A percentile compares a stretch with the other conserved stretches of the same genome.
Evolutionary conservation across 108 stramenopile genomes (phyloP).

Genomic region (Conticribra guillardii): DNA sequence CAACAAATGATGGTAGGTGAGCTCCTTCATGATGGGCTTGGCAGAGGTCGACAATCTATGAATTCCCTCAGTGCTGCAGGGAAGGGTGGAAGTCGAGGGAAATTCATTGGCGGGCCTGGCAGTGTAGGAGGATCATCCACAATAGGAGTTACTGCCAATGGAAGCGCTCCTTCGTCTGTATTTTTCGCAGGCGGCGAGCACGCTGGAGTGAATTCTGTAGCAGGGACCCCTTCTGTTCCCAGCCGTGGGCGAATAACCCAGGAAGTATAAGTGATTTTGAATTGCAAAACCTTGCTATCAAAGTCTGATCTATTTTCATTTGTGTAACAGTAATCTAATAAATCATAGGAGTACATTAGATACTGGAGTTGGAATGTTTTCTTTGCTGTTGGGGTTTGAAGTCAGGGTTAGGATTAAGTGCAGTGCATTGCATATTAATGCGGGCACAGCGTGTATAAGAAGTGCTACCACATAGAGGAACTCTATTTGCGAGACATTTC

Average conservation of each 20-base stretch:
- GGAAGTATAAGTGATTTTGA: constrained; percentile 45
- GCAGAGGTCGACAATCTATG: constrained; percentile 12
- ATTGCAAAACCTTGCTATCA: too few species aligned
- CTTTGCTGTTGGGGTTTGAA: too few species aligned
- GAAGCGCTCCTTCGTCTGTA: constrained; percentile 4
- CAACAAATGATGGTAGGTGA: constrained; percentile 27
- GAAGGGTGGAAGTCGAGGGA: constrained; percentile 7
- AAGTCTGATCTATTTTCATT: not conserved
- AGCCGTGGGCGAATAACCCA: constrained; percentile 35
- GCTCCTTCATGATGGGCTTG: constrained; percentile 16
- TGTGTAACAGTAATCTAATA: not conserved
- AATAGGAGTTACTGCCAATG: constrained; percentile 7
- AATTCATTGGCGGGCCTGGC: constrained; percentile 8
- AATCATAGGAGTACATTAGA: too few species aligned
- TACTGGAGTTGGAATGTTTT: too few species aligned
- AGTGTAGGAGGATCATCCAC: constrained; percentile 3
- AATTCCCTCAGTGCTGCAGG: not conserved
- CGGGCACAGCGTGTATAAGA: too few species aligned
- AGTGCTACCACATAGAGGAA: too few species aligned
- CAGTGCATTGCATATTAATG: too few species aligned
- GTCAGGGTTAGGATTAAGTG: too few species aligned
- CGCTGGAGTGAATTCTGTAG: constrained; percentile 2
- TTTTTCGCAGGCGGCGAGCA: constrained; percentile 10
- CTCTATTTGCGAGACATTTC: too few species aligned
- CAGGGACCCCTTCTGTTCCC: not conserved